Conservation (phyloP, 306 rosid species). For the Trichosanthes truncata region DNA sequence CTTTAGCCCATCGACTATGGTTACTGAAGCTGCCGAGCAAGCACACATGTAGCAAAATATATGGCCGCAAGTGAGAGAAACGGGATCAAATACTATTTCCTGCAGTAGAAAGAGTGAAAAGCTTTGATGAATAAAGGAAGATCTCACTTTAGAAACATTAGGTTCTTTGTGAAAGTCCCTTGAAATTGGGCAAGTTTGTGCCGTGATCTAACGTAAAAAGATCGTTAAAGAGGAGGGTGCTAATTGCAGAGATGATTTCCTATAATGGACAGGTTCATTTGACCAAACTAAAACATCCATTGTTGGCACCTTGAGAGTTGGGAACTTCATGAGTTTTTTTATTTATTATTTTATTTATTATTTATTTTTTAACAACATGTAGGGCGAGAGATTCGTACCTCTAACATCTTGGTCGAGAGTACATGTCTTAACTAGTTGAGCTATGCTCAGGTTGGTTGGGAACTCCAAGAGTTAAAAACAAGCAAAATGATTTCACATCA, state of each 20-base stretch:
- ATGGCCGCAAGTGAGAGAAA: conserved; percentile 85
- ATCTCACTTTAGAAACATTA: background rate
- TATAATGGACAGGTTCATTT: background rate
- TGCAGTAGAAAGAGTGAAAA: conserved; percentile 14
- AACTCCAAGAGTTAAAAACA: background rate
- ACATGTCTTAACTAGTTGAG: too few relatives aligned
- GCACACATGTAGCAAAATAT: conserved; percentile 86
- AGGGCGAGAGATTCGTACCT: too few relatives aligned
- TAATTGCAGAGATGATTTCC: background rate
- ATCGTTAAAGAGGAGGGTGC: background rate
- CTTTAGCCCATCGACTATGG: conserved; percentile 63
- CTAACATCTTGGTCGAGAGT: too few relatives aligned
- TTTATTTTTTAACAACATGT: too few relatives aligned
- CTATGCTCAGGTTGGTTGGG: too few relatives aligned
- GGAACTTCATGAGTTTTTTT: too few relatives aligned
- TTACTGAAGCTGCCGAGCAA: conserved; percentile 83
- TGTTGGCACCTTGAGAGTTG: background rate
- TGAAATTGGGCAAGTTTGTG: background rate
- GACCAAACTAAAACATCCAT: background rate
- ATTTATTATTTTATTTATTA: too few relatives aligned
- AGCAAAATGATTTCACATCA: background rate
- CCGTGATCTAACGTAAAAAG: background rate
- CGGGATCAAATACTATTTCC: conserved; percentile 96
- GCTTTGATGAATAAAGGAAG: background rate
- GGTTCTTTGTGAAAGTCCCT: background rate